These are phyloP conservation scores for Suillus subluteus DNA, from an alignment of 768 basidiomycete species.

Conservation along the genomic window DNA sequence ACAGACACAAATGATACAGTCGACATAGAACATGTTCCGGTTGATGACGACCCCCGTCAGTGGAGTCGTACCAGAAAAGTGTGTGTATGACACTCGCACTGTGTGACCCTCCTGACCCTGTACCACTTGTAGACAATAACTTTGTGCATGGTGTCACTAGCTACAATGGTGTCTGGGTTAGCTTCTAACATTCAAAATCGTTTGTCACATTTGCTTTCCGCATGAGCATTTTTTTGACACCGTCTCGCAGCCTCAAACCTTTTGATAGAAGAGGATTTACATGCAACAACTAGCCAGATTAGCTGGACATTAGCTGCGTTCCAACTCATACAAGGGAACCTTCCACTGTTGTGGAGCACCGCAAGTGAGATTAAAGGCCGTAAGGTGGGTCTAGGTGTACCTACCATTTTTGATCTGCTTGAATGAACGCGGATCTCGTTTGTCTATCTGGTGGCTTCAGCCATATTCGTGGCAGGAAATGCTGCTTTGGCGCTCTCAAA, in stretches of 20 bases:
- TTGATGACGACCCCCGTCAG: slow-evolving; percentile 63
- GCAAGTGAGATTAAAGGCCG: slow-evolving; percentile 78
- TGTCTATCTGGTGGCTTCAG: slow-evolving; percentile 58
- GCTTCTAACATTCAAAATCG: slow-evolving; percentile 34
- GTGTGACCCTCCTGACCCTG: neutral
- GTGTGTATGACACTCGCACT: slow-evolving; percentile 10
- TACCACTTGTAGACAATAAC: slow-evolving; percentile 23
- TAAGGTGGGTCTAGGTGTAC: slow-evolving; percentile 46
- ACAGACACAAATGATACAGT: slow-evolving; percentile 1
- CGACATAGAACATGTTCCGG: slow-evolving; percentile 43
- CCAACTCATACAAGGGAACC: slow-evolving; percentile 68
- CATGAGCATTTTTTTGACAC: neutral
- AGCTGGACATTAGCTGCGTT: slow-evolving; percentile 71
- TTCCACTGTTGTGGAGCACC: slow-evolving; percentile 70
- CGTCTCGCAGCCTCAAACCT: slow-evolving; percentile 57
- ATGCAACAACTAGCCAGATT: slow-evolving; percentile 62
- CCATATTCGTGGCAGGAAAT: slow-evolving; percentile 57
- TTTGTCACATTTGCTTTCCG: slow-evolving; percentile 16
- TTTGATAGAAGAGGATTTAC: slow-evolving; percentile 60
- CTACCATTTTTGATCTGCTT: neutral
- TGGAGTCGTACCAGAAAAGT: slow-evolving; percentile 66
- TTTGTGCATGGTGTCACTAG: slow-evolving; percentile 31
- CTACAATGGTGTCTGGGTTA: slow-evolving; percentile 27
- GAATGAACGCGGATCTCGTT: slow-evolving; percentile 9
- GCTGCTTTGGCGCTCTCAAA: slow-evolving; percentile 58